These are phyloP conservation scores for Murraya koenigii DNA, from an alignment of 345 rosid genomes.

Conservation along the genomic window DNA sequence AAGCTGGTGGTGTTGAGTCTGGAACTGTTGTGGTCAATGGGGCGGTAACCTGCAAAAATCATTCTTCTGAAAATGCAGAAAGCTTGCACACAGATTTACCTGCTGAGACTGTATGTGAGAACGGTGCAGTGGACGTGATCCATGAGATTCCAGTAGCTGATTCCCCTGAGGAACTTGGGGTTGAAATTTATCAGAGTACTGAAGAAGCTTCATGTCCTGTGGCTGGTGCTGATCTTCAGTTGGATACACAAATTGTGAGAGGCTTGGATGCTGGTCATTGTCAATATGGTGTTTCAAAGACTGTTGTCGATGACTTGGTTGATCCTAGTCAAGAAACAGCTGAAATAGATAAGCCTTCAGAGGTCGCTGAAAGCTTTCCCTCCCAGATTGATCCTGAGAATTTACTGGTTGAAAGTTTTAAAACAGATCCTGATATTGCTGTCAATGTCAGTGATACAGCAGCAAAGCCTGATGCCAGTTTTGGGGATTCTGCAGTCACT, in stretches of 20 bases:
- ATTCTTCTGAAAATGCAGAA: neutral
- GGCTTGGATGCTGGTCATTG: slow-evolving; percentile 17
- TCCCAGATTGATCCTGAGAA: slow-evolving; percentile 19
- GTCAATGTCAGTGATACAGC: slow-evolving; percentile 11
- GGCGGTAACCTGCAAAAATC: neutral
- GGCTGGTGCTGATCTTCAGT: slow-evolving; percentile 4
- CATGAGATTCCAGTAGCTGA: slow-evolving; percentile 13
- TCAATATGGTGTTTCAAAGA: slow-evolving; percentile 22
- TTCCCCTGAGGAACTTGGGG: neutral
- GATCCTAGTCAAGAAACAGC: slow-evolving; percentile 32
- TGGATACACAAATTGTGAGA: slow-evolving; percentile 26
- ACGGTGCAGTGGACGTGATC: neutral
- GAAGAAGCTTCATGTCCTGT: neutral
- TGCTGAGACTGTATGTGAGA: neutral
- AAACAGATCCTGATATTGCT: slow-evolving; percentile 11
- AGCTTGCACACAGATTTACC: neutral
- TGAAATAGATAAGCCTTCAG: slow-evolving; percentile 25
- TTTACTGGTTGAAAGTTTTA: slow-evolving; percentile 5
- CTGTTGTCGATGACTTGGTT: slow-evolving; percentile 19
- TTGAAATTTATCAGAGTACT: slow-evolving; percentile 1
- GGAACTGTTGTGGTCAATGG: neutral
- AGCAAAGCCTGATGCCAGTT: slow-evolving; percentile 16
- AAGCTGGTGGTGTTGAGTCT: slow-evolving; percentile 7
- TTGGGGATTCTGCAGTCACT: neutral
- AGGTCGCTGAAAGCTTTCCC: slow-evolving; percentile 22